Base-by-base conservation (phyloP, 768 basidiomycete species). In the Leccinum barrowsii region DNA sequence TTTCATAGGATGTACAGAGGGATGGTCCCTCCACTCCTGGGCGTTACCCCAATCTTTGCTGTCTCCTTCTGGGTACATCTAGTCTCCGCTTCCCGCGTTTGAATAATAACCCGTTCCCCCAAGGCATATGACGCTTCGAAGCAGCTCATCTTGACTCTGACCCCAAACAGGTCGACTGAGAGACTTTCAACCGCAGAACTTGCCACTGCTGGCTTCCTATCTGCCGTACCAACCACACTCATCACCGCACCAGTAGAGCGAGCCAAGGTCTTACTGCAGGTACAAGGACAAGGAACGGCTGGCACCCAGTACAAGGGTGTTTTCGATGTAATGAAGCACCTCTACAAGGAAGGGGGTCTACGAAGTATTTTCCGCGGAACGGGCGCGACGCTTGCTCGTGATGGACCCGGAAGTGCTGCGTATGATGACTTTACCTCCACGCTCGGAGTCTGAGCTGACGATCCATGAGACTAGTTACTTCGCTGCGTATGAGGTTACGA, bases 21-120 rank as follows among this genome's bases (percentile, higher is more conserved):
- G 35, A 93, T 98, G 76, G 89, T 95, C 4, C 94, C 95, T 34
- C 95, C 95, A 47, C 74, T 98, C 58, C 77, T 97, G 30, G 94
- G 96, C 28, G 93, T 99, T 28, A 98, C 97, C 5, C 97, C 97
- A 34, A 98, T 98, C 68, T 99, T 99, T 67, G 97, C 97, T 4
- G 78, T 98, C 30, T 96, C 94, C 4, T 98, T 99, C 80, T 98
- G 95, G 95, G 95, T 94, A 73, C 58, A 30, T 65, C 26, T 2
- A 6, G 44, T 42, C 5, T 42, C 28, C 30, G 13, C 55, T 40
- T 50, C 46, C 19, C 19, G 8, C 32, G 22, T 50, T 34, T 52
- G 57, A 61, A 54, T 49, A 59, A 65, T 57, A 32, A 59, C 54
- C 40, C 28, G 12, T 50, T 53, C 22, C 44, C 34, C 51, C 57